Percentiles rank a stretch among this genome's conserved stretches.
These are phyloP conservation scores for Podospora tetraspora DNA, from an alignment of 495 filamentous ascomycete species.

Conservation along the genomic window DNA sequence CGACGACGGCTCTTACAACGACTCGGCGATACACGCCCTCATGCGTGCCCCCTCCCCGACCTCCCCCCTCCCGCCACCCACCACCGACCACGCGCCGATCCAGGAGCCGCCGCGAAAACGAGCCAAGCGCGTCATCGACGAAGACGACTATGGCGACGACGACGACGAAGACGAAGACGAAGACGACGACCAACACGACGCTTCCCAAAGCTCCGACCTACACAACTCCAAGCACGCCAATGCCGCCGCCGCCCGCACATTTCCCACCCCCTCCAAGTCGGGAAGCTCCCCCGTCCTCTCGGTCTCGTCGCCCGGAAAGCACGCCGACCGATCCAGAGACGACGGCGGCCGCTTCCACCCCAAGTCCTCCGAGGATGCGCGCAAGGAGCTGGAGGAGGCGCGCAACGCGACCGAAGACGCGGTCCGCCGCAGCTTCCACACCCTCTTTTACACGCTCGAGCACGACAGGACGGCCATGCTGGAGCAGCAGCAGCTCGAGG, in stretches of 20 bases:
- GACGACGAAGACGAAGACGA: conserved; percentile 68
- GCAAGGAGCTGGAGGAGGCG: conserved; percentile 88
- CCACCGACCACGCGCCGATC: conserved; percentile 44
- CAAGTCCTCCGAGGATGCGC: conserved; percentile 74
- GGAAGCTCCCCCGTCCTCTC: conserved; percentile 53
- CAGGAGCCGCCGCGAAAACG: conserved; percentile 46
- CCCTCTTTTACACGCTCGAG: conserved; percentile 88
- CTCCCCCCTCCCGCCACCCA: conserved; percentile 34
- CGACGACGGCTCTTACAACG: conserved; percentile 63
- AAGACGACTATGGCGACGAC: conserved; percentile 79
- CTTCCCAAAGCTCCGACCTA: conserved; percentile 43
- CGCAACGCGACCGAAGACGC: conserved; percentile 90
- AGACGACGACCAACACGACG: conserved; percentile 55
- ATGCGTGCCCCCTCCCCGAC: conserved; percentile 31
- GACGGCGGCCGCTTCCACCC: conserved; percentile 44
- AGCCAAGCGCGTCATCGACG: conserved; percentile 56
- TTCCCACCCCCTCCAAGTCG: conserved; percentile 53
- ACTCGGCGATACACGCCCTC: conserved; percentile 35
- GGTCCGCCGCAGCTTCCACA: conserved; percentile 82
- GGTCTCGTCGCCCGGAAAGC: conserved; percentile 47
- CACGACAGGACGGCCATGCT: conserved; percentile 94
- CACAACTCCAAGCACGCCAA: conserved; percentile 56
- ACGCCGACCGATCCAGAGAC: conserved; percentile 44
- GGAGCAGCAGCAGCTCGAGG: conserved; percentile 94
- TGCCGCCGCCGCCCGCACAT: conserved; percentile 39